Base-by-base conservation (phyloP, 1,284 basidiomycete species). In the Leucoagaricus sp. region DNA sequence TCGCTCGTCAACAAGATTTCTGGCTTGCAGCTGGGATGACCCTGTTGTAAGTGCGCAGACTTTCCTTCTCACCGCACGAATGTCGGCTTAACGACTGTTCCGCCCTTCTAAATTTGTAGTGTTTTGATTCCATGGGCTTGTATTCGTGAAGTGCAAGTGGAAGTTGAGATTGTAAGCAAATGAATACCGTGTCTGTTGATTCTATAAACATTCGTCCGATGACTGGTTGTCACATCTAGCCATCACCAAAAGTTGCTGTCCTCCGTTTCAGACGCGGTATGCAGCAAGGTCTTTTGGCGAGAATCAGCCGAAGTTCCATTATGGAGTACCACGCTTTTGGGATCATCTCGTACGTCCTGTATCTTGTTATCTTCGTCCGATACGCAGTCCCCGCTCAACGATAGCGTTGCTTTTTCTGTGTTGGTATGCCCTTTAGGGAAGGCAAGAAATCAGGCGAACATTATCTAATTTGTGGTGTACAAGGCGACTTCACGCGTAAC, bases 1-100 rank as follows among this genome's bases (percentile, higher is more conserved):
- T 91, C 55, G 65, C 87, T 44, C 77, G 75, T 29, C 86, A 90
- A 60, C 88, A 91, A 67, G 82, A 90, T 57, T 89, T 92, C 70
- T 91, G 89, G 87, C 91, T 85, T 68, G 80, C 79, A 9, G 71
- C 89, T 60, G 81, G 81, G 51, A 90, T 92, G 86, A 86, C 87
- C 3, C 66, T 83, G 23, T 84, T 90, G 89, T 89, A 60, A 69
- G 84, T 49, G 25, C 45, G 19, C 21, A 29, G 17, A 13, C 13
- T 38, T 33, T 45, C 19, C 31, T 46, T 36, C 13, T 17, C 31
- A 33, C 19, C 48, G 36, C 52, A 38, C 53, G 45, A 57, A 50
- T 34, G 15, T 47, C 42, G 13, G 54, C 45, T 41, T 7, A 49
- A 38, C 15, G 15, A 34, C n/a, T 34, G 4, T 49, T 21, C 38